phyloP scores from a whole-genome alignment of 495 filamentous ascomycete species.

The Trichoderma gamsii region DNA sequence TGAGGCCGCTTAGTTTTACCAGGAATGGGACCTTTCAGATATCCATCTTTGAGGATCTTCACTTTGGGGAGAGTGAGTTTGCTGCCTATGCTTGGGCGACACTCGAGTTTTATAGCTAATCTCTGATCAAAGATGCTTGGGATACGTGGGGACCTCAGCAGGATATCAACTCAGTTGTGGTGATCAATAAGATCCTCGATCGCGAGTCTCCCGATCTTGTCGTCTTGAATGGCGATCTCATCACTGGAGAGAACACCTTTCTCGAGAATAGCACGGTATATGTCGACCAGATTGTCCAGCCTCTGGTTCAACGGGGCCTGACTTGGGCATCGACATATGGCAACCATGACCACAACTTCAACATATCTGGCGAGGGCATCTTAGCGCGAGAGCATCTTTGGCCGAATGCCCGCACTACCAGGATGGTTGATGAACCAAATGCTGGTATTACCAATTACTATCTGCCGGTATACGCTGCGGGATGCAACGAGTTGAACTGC shows the following conservation, averaged over 20 bases:
- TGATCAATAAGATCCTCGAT: constrained; percentile 57
- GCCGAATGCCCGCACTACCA: constrained; percentile 47
- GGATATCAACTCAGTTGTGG: constrained; percentile 52
- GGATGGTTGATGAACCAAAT: constrained; percentile 33
- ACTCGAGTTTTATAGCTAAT: constrained; percentile 8
- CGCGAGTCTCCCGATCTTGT: constrained; percentile 53
- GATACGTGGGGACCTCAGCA: constrained; percentile 52
- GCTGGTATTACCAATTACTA: constrained; percentile 69
- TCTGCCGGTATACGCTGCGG: constrained; percentile 39
- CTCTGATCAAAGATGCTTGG: constrained; percentile 36
- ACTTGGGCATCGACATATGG: constrained; percentile 68
- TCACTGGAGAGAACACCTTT: constrained; percentile 62
- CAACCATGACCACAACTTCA: constrained; percentile 63
- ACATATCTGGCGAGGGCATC: constrained; percentile 50
- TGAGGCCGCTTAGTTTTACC: constrained; percentile 33
- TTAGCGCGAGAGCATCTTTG: constrained; percentile 50
- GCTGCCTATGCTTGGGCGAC: not conserved
- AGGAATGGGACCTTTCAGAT: constrained; percentile 42
- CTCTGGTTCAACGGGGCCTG: constrained; percentile 46
- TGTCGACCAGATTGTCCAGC: constrained; percentile 53
- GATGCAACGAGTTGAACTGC: constrained; percentile 19
- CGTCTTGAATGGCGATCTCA: constrained; percentile 68
- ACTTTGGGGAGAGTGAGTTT: constrained; percentile 58
- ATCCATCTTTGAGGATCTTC: constrained; percentile 60
- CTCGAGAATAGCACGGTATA: constrained; percentile 52